These are phyloP conservation scores for Ophiocordyceps australis DNA, from an alignment of 2,329 filamentous ascomycete genomes.

Conservation along the genomic window DNA sequence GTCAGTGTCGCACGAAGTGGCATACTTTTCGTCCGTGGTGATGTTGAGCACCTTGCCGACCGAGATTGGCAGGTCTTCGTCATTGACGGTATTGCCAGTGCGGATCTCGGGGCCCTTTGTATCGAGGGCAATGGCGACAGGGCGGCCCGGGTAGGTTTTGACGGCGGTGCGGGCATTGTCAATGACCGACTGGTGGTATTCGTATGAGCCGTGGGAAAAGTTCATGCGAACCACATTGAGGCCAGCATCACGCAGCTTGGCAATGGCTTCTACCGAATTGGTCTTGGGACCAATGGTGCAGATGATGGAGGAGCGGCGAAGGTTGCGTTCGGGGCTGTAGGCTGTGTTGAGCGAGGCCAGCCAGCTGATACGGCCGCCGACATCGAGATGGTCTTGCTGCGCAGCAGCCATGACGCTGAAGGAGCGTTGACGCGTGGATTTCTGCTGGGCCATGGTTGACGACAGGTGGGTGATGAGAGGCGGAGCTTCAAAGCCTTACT, in stretches of 20 bases:
- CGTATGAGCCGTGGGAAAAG: conserved; percentile 69
- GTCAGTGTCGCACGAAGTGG: conserved; percentile 63
- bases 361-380: conserved; percentile 53
- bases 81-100: conserved; percentile 54
- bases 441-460: conserved; percentile 14
- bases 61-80: conserved; percentile 75
- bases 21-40: conserved; percentile 90
- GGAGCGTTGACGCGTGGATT: conserved; percentile 11
- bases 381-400: conserved; percentile 72
- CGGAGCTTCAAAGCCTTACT: conserved; percentile 1
- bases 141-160: conserved; percentile 58
- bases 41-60: conserved; percentile 81
- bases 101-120: conserved; percentile 47
- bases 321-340: conserved; percentile 71
- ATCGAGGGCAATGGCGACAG: conserved; percentile 84
- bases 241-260: conserved; percentile 74
- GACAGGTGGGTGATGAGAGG: conserved; percentile 2
- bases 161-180: conserved; percentile 86
- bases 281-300: conserved; percentile 99
- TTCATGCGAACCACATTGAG: conserved; percentile 99
- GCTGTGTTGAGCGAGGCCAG: conserved; percentile 67
- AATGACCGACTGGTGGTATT: conserved; percentile 97
- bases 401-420: conserved; percentile 35
- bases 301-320: conserved; percentile 94
- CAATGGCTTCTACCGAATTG: conserved; percentile 94